A percentile compares a stretch with the other conserved stretches of the same genome.
Evolutionary conservation across 495 filamentous ascomycete species (phyloP).

Genomic region (Neurospora discreta): DNA sequence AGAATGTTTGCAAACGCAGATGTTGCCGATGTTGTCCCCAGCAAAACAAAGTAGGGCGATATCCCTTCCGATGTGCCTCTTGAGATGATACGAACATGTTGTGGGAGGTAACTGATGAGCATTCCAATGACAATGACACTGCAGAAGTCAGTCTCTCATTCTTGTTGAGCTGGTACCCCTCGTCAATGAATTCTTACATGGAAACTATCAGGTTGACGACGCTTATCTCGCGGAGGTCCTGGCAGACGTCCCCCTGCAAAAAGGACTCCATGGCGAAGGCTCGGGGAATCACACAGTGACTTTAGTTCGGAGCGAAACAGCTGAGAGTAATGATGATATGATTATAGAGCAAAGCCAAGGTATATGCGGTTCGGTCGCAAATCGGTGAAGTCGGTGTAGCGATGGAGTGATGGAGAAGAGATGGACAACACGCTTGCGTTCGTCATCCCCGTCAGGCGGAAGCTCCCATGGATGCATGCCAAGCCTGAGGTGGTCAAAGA

Average conservation of each 20-base stretch:
- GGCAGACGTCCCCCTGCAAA: conserved; percentile 30
- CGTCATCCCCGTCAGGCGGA: not conserved
- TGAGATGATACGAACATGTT: conserved; percentile 81
- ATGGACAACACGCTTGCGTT: not conserved
- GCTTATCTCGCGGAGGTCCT: conserved; percentile 40
- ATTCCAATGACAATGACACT: conserved; percentile 87
- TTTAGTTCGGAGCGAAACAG: too few relatives aligned
- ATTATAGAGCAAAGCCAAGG: not conserved
- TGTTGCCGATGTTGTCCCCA: conserved; percentile 80
- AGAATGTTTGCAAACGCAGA: conserved; percentile 87
- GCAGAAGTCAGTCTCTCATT: not conserved
- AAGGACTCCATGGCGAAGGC: conserved; percentile 23
- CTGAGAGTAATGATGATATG: too few relatives aligned
- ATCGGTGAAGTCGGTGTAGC: not conserved
- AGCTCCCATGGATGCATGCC: not conserved
- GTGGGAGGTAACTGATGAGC: conserved; percentile 85
- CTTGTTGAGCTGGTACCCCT: not conserved
- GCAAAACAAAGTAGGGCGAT: conserved; percentile 84
- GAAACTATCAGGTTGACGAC: conserved; percentile 52
- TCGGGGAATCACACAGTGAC: not conserved
- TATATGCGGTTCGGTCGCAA: not conserved
- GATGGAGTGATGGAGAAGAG: not conserved
- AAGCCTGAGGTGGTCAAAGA: not conserved
- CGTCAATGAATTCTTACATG: conserved; percentile 30
- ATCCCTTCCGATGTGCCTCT: conserved; percentile 89